Evolutionary conservation across 495 filamentous ascomycete species (phyloP), one percentile per base, ranked within the genome.

Genomic region (Aspergillus sparsus): DNA sequence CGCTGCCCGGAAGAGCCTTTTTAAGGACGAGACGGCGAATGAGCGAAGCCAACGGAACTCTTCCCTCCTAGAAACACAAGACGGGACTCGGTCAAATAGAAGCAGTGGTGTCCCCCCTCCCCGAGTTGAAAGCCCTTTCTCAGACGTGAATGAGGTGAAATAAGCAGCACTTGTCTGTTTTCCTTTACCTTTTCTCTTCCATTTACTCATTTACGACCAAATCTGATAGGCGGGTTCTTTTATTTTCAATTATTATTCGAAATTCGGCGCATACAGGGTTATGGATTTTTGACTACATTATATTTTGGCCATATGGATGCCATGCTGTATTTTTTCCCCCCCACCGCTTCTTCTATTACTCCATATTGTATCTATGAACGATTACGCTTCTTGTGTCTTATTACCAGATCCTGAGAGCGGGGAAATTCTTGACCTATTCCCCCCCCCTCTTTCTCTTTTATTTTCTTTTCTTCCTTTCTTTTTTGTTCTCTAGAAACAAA

Each of bases 121-220:
- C 4, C 71, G 71, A 18, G 73, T 73, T 32, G 64, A 74, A 45
- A 78, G 77, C 66, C 78, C 78, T 7, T 80, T 80, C 57, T 77
- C 77, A 35, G 78, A 80, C 51, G 69, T 67, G 34, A 81, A 81
- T 53, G 78, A 77, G 66, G 76, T 86, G 61, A 90, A 87, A 77
- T 92, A 82, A 64, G 54, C n/a, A 15, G 32, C 8, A 31, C 33
- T 18, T 16, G 21, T 44, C 58, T 54, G 34, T 16, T 18, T 21
- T 36, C 16, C 9, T 21, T 46, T 18, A 31, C 31, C 31, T 21
- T 36, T 16, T 18, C 18, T 27, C 21, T 27, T 27, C 1, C 21
- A 27, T 31, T 59, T 31, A 41, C 53, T 41, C 11, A 34, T 18
- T 66, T 15, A 60, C 33, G 58, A 60, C 50, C 18, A 27, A 27